These are phyloP conservation scores for Boeremia lycopersici DNA, from an alignment of 2,329 filamentous ascomycete species.

Conservation along the genomic window DNA sequence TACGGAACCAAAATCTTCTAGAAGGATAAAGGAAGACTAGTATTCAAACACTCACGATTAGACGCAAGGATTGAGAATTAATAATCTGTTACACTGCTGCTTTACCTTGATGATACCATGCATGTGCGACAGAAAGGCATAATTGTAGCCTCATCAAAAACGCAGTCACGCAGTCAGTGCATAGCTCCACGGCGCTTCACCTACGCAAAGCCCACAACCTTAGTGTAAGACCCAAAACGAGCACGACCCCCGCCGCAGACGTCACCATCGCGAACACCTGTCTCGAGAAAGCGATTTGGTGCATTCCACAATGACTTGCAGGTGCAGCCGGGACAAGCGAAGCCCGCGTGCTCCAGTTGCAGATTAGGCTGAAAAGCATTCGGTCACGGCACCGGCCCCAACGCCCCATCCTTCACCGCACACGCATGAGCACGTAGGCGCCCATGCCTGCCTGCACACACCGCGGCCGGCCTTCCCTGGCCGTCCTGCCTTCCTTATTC, in stretches of 20 bases:
- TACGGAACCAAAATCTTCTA: not conserved
- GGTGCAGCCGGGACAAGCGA: not conserved
- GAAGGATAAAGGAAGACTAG: constrained; percentile 6
- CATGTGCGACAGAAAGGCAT: not conserved
- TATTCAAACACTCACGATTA: not conserved
- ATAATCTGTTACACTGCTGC: not conserved
- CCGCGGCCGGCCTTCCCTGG: too few relatives aligned
- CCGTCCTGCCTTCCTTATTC: too few relatives aligned
- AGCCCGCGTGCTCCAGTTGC: not conserved
- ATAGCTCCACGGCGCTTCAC: not conserved
- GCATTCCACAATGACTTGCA: not conserved
- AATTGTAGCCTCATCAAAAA: not conserved
- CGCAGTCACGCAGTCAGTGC: not conserved
- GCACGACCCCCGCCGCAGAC: not conserved
- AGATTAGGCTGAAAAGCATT: too few relatives aligned
- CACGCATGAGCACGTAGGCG: too few relatives aligned
- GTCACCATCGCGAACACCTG: not conserved
- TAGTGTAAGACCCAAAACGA: not conserved
- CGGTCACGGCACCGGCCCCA: too few relatives aligned
- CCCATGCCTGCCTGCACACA: too few relatives aligned
- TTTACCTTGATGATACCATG: not conserved
- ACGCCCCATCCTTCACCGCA: too few relatives aligned
- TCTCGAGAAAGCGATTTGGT: not conserved
- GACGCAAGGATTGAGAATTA: not conserved
- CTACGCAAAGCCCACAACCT: not conserved